Evolutionary conservation across 495 filamentous ascomycete species (phyloP).

Genomic region (Massariosphaeria phaeospora): DNA sequence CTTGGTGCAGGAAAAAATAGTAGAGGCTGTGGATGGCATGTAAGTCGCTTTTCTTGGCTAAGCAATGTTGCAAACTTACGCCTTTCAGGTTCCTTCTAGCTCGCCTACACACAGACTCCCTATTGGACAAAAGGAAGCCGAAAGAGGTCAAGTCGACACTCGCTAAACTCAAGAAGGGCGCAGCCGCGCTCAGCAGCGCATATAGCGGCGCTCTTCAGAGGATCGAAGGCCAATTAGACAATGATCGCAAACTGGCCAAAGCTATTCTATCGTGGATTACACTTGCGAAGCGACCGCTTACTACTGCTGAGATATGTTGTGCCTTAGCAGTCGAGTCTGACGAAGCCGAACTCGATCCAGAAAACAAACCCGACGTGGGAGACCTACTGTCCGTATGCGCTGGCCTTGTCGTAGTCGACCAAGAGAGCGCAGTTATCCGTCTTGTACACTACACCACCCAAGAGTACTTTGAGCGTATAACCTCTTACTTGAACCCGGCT

Average conservation of each 20-base stretch:
- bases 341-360: slow-evolving; percentile 5
- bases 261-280: slow-evolving; percentile 2
- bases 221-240: slow-evolving; percentile 40
- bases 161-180: slow-evolving; percentile 33
- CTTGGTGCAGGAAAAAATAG: slow-evolving; percentile 17
- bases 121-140: slow-evolving; percentile 38
- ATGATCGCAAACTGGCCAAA: slow-evolving; percentile 19
- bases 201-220: slow-evolving; percentile 46
- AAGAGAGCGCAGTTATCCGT: slow-evolving; percentile 46
- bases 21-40: slow-evolving; percentile 30
- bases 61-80: not conserved
- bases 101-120: slow-evolving; percentile 46
- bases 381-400: slow-evolving; percentile 48
- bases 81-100: slow-evolving; percentile 52
- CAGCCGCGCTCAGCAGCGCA: slow-evolving; percentile 32
- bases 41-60: not conserved
- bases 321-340: slow-evolving; percentile 9
- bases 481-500: slow-evolving; percentile 38
- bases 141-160: slow-evolving; percentile 40
- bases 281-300: slow-evolving; percentile 8
- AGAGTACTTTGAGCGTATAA: slow-evolving; percentile 48
- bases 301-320: slow-evolving; percentile 6
- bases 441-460: slow-evolving; percentile 54
- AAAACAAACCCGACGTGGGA: slow-evolving; percentile 29
- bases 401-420: slow-evolving; percentile 50